phyloP scores from a whole-genome alignment of 2,329 filamentous ascomycete species.

The Arthrobotrys pseudoclavata region DNA sequence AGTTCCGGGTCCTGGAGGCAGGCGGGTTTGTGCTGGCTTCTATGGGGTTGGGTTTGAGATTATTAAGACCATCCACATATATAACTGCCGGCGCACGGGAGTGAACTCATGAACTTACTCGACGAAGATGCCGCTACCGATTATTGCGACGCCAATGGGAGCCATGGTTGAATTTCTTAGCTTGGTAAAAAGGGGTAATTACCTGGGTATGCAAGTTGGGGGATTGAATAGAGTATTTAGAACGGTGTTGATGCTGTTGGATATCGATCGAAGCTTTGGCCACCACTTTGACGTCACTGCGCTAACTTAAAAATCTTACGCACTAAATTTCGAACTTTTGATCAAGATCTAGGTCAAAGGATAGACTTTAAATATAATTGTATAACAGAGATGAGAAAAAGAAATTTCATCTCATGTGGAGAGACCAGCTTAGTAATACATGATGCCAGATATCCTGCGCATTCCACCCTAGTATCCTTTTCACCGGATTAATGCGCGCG shows the following conservation, averaged over 20 bases:
- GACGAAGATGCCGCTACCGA: slow-evolving; percentile 76
- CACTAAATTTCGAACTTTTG: not conserved
- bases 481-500: no score
- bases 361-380: not conserved
- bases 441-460: not conserved
- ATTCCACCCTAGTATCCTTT: not conserved
- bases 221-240: not conserved
- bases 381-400: not conserved
- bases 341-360: not conserved
- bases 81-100: not conserved
- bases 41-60: not conserved
- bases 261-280: slow-evolving; percentile 23
- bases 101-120: slow-evolving; percentile 66
- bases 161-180: slow-evolving; percentile 63
- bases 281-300: slow-evolving; percentile 33
- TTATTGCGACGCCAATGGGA: slow-evolving; percentile 72
- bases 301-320: not conserved
- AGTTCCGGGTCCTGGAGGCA: slow-evolving; percentile 71
- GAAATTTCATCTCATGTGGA: not conserved
- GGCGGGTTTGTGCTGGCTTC: slow-evolving; percentile 69
- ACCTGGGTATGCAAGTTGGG: not conserved
- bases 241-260: slow-evolving; percentile 48
- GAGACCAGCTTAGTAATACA: not conserved
- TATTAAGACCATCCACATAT: not conserved
- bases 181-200: not conserved